Base-by-base conservation (phyloP, 495 filamentous ascomycete genomes). In the Cercophora sp. region DNA sequence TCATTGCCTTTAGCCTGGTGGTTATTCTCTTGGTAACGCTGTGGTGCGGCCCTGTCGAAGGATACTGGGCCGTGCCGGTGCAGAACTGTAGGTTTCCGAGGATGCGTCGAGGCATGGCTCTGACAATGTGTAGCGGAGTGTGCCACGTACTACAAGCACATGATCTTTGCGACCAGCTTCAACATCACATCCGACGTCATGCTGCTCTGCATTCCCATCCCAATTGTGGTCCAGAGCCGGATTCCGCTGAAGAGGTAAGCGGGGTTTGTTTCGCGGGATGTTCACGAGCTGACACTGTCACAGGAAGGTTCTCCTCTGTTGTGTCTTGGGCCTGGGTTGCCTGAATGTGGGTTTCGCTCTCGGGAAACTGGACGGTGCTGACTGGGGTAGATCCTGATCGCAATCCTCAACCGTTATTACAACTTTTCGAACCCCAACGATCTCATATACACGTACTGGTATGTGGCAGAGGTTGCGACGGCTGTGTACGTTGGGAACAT, bases 151-250 rank as follows among this genome's bases (percentile, higher is more conserved):
- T 57, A 71, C 45, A 63, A 73, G 54, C 77, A 74, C 57, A 66
- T 66, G 18, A 75, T 79, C 37, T 60, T 70, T 15, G 66, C 79
- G 46, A 70, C 62, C 4, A 56, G 58, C 42, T 78, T 79, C 64
- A 80, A 80, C 55, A 74, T 80, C 48, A 64, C 62, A 46, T 76
- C 74, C 8, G 77, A 79, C 53, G 1, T 76, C 0, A 58, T 72
- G 55, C 75, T 79, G 56, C 64, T 80, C 19, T 39, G 56, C 26
- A 70, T 79, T 37, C 67, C 73, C 2, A 44, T 79, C 8, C 74
- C 75, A 0, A 54, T 78, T 0, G 46, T 79, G 22, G 36, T 68
- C 6, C 57, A 56, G 15, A 62, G 68, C 11, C 65, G 61, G 25
- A 54, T 79, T 32, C 69, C 70, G 1, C 40, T 55, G 18, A 68